Evolutionary conservation across 257 asterid genomes (phyloP).

Genomic region (Hygrophila difformis): DNA sequence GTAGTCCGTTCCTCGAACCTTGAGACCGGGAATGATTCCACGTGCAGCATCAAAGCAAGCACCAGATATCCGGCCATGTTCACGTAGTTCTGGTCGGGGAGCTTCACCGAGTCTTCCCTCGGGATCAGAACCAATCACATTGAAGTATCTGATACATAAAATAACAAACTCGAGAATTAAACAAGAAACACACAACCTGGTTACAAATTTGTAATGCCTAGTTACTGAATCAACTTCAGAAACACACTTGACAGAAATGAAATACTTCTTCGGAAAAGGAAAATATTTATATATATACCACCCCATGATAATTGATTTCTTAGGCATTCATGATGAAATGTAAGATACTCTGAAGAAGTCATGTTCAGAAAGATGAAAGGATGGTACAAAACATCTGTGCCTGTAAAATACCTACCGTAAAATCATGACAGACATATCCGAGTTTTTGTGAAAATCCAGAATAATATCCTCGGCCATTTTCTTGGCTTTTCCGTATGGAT

Average conservation of each 20-base stretch:
- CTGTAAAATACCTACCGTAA: slow-evolving; percentile 42
- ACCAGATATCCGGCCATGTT: slow-evolving; percentile 88
- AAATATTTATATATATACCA: no score
- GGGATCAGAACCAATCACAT: slow-evolving; percentile 90
- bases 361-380: no score
- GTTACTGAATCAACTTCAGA: no score
- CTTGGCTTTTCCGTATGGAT: slow-evolving; percentile 96
- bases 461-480: slow-evolving; percentile 97
- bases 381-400: not conserved
- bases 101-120: slow-evolving; percentile 96
- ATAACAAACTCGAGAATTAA: no score
- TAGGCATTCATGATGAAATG: no score
- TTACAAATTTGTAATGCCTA: no score
- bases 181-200: no score
- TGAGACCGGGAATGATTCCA: slow-evolving; percentile 77
- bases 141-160: slow-evolving; percentile 42
- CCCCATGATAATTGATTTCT: no score
- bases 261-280: no score
- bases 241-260: no score
- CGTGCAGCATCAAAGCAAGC: slow-evolving; percentile 96
- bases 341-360: no score
- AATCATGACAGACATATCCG: slow-evolving; percentile 90
- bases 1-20: slow-evolving; percentile 88
- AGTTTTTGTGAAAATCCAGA: slow-evolving; percentile 75
- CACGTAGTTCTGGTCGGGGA: slow-evolving; percentile 84